Percentiles rank a stretch among this genome's conserved stretches.
Conservation (phyloP, 2,329 filamentous ascomycete genomes). For the Penicillium paneum region DNA sequence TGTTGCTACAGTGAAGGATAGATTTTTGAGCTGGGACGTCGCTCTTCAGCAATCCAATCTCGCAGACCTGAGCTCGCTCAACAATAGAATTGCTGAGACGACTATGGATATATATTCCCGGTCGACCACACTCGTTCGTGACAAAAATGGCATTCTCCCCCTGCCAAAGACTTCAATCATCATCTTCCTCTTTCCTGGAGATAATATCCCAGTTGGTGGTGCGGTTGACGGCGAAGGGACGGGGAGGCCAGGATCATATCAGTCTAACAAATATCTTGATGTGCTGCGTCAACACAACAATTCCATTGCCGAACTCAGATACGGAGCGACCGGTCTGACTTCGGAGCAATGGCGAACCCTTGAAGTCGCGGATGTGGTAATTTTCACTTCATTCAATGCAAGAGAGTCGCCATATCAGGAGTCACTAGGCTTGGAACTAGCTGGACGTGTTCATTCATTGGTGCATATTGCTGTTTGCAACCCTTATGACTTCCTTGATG, state of each 20-base stretch:
- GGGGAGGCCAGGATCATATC: conserved; percentile 32
- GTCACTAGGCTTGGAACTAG: conserved; percentile 33
- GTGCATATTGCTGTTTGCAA: conserved; percentile 44
- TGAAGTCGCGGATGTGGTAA: conserved; percentile 38
- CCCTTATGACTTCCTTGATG: conserved; percentile 46
- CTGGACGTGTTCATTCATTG: conserved; percentile 28
- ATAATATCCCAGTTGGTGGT: conserved; percentile 34
- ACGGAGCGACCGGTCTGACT: conserved; percentile 31
- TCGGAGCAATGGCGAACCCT: conserved; percentile 32
- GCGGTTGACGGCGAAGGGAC: conserved; percentile 41
- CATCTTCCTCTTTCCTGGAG: conserved; percentile 40
- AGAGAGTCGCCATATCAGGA: conserved; percentile 38
- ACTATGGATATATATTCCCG: conserved; percentile 38
- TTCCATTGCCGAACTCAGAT: conserved; percentile 33
- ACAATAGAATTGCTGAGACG: conserved; percentile 24
- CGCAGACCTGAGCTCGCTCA: conserved; percentile 23
- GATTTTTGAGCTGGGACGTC: conserved; percentile 35
- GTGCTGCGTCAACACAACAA: conserved; percentile 29
- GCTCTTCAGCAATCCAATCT: conserved; percentile 20
- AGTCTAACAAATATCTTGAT: conserved; percentile 33
- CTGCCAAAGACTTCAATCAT: conserved; percentile 29
- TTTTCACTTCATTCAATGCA: conserved; percentile 43
- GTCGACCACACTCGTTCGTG: conserved; percentile 43
- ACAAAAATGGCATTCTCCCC: conserved; percentile 30
- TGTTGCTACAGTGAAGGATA: conserved; percentile 37